Evolutionary conservation across 2,329 filamentous ascomycete genomes (phyloP).

Genomic region (Endothia cerciana): DNA sequence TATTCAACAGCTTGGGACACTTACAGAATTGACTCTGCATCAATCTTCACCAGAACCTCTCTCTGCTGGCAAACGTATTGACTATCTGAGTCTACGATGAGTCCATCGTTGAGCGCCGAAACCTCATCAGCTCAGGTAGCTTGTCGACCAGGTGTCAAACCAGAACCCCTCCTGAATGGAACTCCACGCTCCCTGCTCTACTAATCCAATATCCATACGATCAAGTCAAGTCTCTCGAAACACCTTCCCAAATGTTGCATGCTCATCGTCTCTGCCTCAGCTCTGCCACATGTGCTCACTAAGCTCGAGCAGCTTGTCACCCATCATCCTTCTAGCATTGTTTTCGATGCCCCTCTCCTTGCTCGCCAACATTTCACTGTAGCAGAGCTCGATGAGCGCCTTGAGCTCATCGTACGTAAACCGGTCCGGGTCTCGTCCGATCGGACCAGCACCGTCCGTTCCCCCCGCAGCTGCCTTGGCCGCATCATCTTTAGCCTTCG

Average conservation of each 20-base stretch:
- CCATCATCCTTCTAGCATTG: constrained; percentile 70
- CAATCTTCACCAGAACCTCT: too few species aligned
- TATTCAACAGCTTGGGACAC: too few species aligned
- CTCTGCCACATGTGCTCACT: constrained; percentile 75
- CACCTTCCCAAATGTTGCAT: too few species aligned
- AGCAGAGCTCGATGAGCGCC: constrained; percentile 67
- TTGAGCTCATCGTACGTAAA: constrained; percentile 71
- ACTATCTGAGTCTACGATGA: too few species aligned
- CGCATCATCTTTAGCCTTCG: constrained; percentile 58
- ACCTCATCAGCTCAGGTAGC: too few species aligned
- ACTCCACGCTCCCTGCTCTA: neutral
- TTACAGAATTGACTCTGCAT: too few species aligned
- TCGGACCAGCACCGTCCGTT: constrained; percentile 33
- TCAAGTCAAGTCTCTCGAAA: neutral
- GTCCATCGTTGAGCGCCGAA: too few species aligned
- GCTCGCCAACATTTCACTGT: constrained; percentile 68
- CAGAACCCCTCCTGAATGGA: neutral
- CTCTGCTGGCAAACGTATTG: too few species aligned
- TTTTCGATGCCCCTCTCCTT: constrained; percentile 69
- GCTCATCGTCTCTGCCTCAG: constrained; percentile 32
- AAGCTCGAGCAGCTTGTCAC: constrained; percentile 69
- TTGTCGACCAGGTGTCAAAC: too few species aligned
- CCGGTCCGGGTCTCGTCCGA: constrained; percentile 42
- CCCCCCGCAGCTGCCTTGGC: constrained; percentile 42
- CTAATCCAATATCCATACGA: constrained; percentile 3